Evolutionary conservation across 2,329 filamentous ascomycete species (phyloP), one percentile per base, ranked within the genome.

Genomic region (Fusarium longipes): DNA sequence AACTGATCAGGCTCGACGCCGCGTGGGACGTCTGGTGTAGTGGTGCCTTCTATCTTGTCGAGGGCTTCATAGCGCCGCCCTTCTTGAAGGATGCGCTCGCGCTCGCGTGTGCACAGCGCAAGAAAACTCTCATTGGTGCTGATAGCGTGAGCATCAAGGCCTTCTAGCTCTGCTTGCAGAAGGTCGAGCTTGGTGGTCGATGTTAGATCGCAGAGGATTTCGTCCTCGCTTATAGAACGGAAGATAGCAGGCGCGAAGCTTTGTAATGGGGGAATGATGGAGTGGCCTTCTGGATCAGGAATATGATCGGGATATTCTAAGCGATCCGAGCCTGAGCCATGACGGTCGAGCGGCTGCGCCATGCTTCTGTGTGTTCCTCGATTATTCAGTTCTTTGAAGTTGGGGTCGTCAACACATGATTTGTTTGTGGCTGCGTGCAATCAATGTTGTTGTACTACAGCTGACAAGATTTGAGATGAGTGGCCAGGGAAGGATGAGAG

Each of bases 111-210:
- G 43, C 70, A 64, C 9, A 78, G 67, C 18, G 70, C 57, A 40
- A 73, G 50, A 22, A 79, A 70, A 70, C 79, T 79, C 62, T 54
- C 62, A 35, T 73, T 72, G 25, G 77, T 75, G 22, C 57, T 49
- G n/a, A 50, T 49, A 30, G 68, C 60, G 62, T 79, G 76, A 7
- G 56, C 8, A 44, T 77, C 69, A 22, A 74, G 45, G 8, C 42
- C 20, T 15, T 65, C 57, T 24, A 79, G 59, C 20, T 63, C 55
- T 36, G 61, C 63, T 17, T 59, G 58, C 17, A 77, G 58, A 18
- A 55, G 60, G 4, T 70, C 72, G 29, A 55, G 30, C 22, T 43
- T 67, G 11, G 66, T 64, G 27, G 44, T 30, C 6, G 63, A 39
- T 22, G 47, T 30, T 20, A 61, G 27, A 8, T 65, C 60, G 11